phyloP scores from a whole-genome alignment of 148 eudicot genomes.

The Camellia sinensis region DNA sequence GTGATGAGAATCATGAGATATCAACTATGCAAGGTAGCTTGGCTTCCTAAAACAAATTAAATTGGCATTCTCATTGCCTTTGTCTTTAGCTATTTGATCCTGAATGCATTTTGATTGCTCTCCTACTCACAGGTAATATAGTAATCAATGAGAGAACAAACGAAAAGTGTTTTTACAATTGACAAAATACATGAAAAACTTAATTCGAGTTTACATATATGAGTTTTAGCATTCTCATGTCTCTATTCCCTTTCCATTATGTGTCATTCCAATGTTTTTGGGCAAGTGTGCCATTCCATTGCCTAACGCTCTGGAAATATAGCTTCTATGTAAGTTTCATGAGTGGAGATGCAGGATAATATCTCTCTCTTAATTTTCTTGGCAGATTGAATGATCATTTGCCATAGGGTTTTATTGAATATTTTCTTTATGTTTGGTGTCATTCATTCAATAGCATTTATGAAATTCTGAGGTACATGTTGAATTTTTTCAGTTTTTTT shows the following conservation, averaged over 20 bases:
- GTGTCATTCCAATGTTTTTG: not conserved
- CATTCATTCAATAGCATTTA: no score
- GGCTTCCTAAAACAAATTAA: not conserved
- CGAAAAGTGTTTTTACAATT: not conserved
- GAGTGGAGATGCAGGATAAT: not conserved
- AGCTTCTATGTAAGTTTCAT: no score
- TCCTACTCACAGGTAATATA: not conserved
- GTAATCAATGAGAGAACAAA: not conserved
- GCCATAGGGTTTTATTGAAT: no score
- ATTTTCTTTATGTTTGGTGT: no score
- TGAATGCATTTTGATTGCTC: not conserved
- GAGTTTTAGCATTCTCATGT: not conserved
- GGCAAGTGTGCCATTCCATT: no score
- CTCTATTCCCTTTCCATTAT: not conserved
- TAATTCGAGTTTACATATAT: not conserved
- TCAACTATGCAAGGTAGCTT: not conserved
- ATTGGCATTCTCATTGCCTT: not conserved
- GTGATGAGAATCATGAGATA: constrained; percentile 1
- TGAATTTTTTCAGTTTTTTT: no score
- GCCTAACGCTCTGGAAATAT: not conserved
- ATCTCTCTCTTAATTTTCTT: not conserved
- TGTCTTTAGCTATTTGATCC: not conserved
- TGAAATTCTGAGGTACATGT: no score
- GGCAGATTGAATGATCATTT: no score
- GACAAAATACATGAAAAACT: not conserved